Evolutionary conservation across 2,329 filamentous ascomycete species (phyloP).

Genomic region (Fusarium continuum): DNA sequence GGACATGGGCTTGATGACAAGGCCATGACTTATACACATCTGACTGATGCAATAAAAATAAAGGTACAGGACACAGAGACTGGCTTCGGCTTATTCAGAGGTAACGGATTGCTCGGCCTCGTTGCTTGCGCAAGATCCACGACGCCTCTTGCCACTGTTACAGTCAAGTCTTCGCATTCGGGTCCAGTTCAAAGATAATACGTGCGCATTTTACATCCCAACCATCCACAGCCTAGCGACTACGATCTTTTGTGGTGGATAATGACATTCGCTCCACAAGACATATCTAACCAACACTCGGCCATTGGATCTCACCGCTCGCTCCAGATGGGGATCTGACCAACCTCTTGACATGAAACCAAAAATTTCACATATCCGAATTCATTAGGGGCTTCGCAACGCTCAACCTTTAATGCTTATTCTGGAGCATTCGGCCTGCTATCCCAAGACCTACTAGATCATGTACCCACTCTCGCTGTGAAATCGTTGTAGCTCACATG

Average conservation of each 20-base stretch:
- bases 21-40: conserved; percentile 25
- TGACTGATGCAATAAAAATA: conserved; percentile 4
- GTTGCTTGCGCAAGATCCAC: conserved; percentile 20
- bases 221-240: not conserved
- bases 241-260: not conserved
- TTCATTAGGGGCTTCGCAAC: conserved; percentile 2
- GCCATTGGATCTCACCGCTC: conserved; percentile 26
- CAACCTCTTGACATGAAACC: conserved; percentile 5
- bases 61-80: not conserved
- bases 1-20: conserved; percentile 29
- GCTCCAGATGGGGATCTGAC: conserved; percentile 9
- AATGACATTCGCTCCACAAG: conserved; percentile 23
- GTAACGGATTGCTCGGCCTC: conserved; percentile 24
- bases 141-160: conserved; percentile 31
- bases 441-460: not conserved
- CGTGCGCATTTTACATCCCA: not conserved
- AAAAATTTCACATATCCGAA: conserved; percentile 4
- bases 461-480: not conserved
- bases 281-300: conserved; percentile 11
- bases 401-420: conserved; percentile 10
- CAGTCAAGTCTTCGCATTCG: conserved; percentile 9
- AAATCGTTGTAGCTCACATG: conserved; percentile 17
- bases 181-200: conserved; percentile 3
- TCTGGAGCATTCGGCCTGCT: not conserved
- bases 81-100: conserved; percentile 1